Conservation (phyloP, 345 rosid species). For the Garcia nutans region DNA sequence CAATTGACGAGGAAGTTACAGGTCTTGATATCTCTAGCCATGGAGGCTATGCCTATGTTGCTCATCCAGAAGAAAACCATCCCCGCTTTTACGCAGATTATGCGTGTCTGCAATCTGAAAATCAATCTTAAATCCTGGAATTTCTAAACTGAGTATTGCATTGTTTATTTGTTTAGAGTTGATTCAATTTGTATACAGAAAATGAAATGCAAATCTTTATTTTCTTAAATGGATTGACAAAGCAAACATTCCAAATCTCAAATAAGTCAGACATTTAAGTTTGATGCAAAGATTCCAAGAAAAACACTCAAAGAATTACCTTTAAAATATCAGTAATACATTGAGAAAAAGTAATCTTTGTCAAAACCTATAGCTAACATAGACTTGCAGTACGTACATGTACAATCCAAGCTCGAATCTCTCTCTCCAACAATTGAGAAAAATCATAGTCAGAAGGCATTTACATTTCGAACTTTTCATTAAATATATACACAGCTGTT, state of each 20-base stretch:
- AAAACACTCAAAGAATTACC: no score
- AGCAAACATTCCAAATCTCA: no score
- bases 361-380: no score
- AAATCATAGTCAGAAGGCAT: background rate
- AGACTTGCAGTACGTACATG: no score
- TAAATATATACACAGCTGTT: conserved; percentile 9
- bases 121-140: background rate
- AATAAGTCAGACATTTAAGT: no score
- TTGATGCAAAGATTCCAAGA: no score
- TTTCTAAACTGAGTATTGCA: background rate
- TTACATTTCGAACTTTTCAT: conserved; percentile 13
- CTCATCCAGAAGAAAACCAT: conserved; percentile 35
- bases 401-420: no score
- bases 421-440: background rate
- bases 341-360: no score
- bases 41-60: conserved; percentile 51
- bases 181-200: background rate
- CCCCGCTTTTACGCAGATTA: conserved; percentile 38
- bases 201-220: background rate
- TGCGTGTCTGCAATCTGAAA: conserved; percentile 29
- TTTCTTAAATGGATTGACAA: no score
- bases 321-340: no score
- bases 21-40: conserved; percentile 62
- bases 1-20: conserved; percentile 49
- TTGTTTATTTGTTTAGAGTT: background rate